These are phyloP conservation scores for Jatropha podagrica DNA, from an alignment of 441 rosid species.

Conservation along the genomic window DNA sequence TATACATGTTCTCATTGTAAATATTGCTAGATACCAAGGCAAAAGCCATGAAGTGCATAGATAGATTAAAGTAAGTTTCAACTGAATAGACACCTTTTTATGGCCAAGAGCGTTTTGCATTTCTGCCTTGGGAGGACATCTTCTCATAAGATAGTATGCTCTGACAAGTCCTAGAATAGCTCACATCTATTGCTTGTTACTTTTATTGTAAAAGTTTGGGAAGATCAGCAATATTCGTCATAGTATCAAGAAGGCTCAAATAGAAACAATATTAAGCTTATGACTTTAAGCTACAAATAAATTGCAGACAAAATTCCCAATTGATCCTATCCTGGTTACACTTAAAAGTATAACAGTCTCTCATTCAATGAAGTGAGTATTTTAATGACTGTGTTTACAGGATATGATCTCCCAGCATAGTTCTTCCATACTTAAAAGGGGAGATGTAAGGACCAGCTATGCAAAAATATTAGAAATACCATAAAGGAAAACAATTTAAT, in stretches of 20 bases:
- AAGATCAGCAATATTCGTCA: constrained; percentile 7
- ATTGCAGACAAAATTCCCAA: background rate
- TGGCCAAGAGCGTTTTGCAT: background rate
- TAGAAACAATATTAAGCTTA: background rate
- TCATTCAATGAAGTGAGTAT: background rate
- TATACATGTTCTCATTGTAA: background rate
- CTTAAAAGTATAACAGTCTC: background rate
- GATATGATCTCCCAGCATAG: background rate
- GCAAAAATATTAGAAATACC: background rate
- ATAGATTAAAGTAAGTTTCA: background rate
- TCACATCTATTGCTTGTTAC: background rate
- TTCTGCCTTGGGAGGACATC: background rate
- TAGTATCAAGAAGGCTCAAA: background rate
- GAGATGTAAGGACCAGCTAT: background rate
- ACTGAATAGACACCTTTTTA: background rate
- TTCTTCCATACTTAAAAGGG: background rate
- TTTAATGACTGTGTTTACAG: background rate
- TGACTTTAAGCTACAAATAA: background rate
- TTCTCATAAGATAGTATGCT: background rate
- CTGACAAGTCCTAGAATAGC: constrained; percentile 5
- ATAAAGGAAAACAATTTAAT: background rate
- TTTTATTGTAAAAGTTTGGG: background rate
- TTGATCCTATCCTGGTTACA: background rate
- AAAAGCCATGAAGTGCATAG: constrained; percentile 2
- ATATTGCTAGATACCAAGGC: no score